A percentile compares a stretch with the other conserved stretches of the same genome.
These are phyloP conservation scores for Azolla pinnata DNA, from an alignment of 75 land plant species.

Conservation along the genomic window DNA sequence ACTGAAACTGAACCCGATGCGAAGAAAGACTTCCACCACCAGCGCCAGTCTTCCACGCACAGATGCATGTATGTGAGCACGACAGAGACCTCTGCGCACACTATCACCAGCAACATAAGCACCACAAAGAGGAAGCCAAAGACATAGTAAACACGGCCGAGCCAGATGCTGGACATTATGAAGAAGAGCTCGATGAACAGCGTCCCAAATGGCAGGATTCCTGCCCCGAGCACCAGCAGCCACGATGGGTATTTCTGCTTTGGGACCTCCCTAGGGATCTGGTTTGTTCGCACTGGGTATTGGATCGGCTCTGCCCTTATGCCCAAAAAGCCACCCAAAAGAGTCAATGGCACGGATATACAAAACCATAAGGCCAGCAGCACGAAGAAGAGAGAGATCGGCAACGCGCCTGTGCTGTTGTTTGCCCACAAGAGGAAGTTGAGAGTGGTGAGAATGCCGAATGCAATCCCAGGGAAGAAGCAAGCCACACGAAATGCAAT, in stretches of 20 bases:
- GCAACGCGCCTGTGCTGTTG: slow-evolving; percentile 77
- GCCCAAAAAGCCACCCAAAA: slow-evolving; percentile 75
- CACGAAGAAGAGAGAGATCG: slow-evolving; percentile 54
- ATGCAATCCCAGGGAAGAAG: slow-evolving; percentile 82
- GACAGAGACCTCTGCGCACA: slow-evolving; percentile 86
- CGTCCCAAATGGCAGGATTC: slow-evolving; percentile 83
- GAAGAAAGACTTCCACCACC: slow-evolving; percentile 97
- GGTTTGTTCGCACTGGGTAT: slow-evolving; percentile 77
- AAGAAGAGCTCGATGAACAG: slow-evolving; percentile 90
- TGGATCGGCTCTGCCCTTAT: slow-evolving; percentile 52
- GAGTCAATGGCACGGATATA: slow-evolving; percentile 75
- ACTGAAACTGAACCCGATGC: slow-evolving; percentile 80
- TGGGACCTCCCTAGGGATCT: slow-evolving; percentile 80
- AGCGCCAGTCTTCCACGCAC: slow-evolving; percentile 80
- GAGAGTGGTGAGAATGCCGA: slow-evolving; percentile 47
- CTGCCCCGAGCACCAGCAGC: slow-evolving; percentile 82
- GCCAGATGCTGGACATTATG: slow-evolving; percentile 86
- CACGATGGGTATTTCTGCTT: slow-evolving; percentile 73
- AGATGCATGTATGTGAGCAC: slow-evolving; percentile 90
- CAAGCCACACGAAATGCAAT: slow-evolving; percentile 72
- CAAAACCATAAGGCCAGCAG: slow-evolving; percentile 73
- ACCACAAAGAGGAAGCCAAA: slow-evolving; percentile 81
- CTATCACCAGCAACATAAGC: slow-evolving; percentile 59
- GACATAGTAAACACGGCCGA: slow-evolving; percentile 77
- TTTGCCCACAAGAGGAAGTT: slow-evolving; percentile 71